These are phyloP conservation scores for Blastocystis sp. DNA, from an alignment of 352 stramenopile genomes.

Conservation along the genomic window DNA sequence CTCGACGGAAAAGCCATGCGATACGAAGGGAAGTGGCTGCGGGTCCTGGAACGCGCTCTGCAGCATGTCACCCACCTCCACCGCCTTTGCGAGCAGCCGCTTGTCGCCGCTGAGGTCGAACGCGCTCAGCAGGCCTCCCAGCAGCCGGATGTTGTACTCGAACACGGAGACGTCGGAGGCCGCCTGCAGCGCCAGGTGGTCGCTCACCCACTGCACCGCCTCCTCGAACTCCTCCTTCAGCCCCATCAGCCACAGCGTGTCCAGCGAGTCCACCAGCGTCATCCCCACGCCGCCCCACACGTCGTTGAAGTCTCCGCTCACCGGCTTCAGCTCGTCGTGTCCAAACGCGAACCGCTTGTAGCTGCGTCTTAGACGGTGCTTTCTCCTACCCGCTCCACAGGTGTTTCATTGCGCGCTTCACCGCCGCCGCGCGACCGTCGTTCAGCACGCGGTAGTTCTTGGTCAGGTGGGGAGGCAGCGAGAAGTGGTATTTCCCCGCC, in stretches of 20 bases:
- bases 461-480: neutral
- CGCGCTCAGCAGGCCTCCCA: constrained; percentile 82
- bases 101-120: constrained; percentile 73
- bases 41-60: neutral
- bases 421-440: neutral
- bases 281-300: constrained; percentile 60
- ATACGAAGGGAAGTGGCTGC: neutral
- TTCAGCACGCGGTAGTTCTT: constrained; percentile 22
- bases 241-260: constrained; percentile 68
- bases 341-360: constrained; percentile 11
- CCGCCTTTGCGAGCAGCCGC: constrained; percentile 13
- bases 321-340: constrained; percentile 52
- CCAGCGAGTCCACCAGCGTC: constrained; percentile 71
- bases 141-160: constrained; percentile 89
- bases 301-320: constrained; percentile 7
- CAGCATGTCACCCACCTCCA: constrained; percentile 31
- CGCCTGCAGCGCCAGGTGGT: constrained; percentile 64
- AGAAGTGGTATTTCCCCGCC: constrained; percentile 23
- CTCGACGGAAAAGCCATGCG: neutral
- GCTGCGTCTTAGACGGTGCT: neutral
- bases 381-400: neutral
- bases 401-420: constrained; percentile 16
- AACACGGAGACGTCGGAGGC: constrained; percentile 86
- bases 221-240: constrained; percentile 71
- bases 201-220: constrained; percentile 63